Conservation (phyloP, 352 stramenopile species). For the Phytophthora chlamydospora region DNA sequence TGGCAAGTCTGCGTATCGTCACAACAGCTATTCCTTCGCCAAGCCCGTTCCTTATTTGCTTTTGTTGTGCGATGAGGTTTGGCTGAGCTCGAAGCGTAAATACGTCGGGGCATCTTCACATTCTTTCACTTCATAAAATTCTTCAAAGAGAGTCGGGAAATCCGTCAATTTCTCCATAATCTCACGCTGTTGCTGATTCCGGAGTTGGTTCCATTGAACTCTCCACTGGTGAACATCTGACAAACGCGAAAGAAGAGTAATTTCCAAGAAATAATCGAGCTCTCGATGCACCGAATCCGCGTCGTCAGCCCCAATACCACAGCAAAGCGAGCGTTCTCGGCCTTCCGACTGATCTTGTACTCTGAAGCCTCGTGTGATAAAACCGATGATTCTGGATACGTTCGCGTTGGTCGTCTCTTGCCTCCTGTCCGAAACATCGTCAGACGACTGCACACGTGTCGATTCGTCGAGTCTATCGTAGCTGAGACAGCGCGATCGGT, state of each 20-base stretch:
- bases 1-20: no score
- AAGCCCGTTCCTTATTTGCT: no score
- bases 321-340: constrained; percentile 2
- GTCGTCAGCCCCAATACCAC: not conserved
- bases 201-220: not conserved
- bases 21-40: no score
- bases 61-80: no score
- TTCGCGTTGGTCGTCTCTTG: not conserved
- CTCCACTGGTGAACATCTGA: not conserved
- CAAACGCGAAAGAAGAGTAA: not conserved
- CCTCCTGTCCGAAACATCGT: not conserved
- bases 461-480: not conserved
- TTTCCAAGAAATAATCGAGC: not conserved
- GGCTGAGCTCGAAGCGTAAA: not conserved
- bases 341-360: no score
- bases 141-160: no score
- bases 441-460: constrained; percentile 4
- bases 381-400: not conserved
- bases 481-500: not conserved
- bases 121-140: no score
- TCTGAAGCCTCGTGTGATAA: not conserved
- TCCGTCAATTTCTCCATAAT: not conserved
- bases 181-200: not conserved
- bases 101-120: not conserved
- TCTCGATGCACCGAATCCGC: constrained; percentile 1